These are phyloP conservation scores for Pseudomassariella vexata DNA, from an alignment of 2,329 filamentous ascomycete species.

Conservation along the genomic window DNA sequence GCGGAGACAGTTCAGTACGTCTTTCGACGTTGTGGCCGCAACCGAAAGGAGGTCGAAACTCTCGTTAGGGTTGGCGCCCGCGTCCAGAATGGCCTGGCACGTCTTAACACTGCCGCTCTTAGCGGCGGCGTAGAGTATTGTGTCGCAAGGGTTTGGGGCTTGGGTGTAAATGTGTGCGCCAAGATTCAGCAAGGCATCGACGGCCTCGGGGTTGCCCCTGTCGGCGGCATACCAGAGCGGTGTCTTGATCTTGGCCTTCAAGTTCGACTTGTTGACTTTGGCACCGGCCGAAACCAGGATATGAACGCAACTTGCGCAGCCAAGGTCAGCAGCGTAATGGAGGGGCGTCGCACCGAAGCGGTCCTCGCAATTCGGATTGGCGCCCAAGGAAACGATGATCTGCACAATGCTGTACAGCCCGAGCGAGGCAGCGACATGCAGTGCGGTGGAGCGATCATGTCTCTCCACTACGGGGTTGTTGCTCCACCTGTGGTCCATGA, in stretches of 20 bases:
- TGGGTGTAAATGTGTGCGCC: slow-evolving; percentile 7
- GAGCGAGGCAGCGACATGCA: slow-evolving; percentile 9
- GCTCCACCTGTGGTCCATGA: slow-evolving; percentile 9
- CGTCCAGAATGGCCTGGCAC: slow-evolving; percentile 5
- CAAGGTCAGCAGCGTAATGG: slow-evolving; percentile 11
- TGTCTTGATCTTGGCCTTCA: slow-evolving; percentile 6
- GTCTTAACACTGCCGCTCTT: slow-evolving; percentile 4
- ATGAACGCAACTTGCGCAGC: slow-evolving; percentile 6
- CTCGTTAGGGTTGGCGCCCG: slow-evolving; percentile 7
- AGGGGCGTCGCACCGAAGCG: slow-evolving; percentile 7
- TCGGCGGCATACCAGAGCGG: slow-evolving; percentile 9
- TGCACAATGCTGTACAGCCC: slow-evolving; percentile 8
- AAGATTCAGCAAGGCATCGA: slow-evolving; percentile 3
- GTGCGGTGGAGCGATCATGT: slow-evolving; percentile 7
- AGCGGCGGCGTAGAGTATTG: slow-evolving; percentile 8
- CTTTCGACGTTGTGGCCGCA: slow-evolving; percentile 1
- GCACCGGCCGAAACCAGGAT: slow-evolving; percentile 7
- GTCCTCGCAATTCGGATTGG: slow-evolving; percentile 6
- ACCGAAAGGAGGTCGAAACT: slow-evolving; percentile 2
- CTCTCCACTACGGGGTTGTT: slow-evolving; percentile 9
- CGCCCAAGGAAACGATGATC: slow-evolving; percentile 5
- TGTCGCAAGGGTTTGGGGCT: slow-evolving; percentile 4
- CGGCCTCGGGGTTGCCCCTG: slow-evolving; percentile 5
- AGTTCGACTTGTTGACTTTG: slow-evolving; percentile 2
- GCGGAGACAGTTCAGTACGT: slow-evolving; percentile 4